Evolutionary conservation across 1,284 basidiomycete species (phyloP), one percentile per base, ranked within the genome.

Genomic region (Marasmius fiardii): DNA sequence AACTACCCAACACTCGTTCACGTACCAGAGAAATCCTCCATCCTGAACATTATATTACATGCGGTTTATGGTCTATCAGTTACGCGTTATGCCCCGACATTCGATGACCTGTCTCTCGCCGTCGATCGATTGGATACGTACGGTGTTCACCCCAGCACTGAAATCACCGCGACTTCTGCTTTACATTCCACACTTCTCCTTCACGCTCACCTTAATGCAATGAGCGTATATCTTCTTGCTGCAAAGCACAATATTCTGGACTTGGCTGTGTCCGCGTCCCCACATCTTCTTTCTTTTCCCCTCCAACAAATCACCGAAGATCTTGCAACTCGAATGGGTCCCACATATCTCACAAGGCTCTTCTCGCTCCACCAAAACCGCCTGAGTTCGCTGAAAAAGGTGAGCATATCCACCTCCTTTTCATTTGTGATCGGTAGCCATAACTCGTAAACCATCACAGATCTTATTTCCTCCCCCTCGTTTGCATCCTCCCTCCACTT

Each of bases 161-260:
- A 3, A n/a, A 49, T 49, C 31, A 11, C 21, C 3, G 31, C 50
- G 16, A 33, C 20, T 6, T 48, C 44, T 16, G 11, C 47, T 21
- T 49, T 53, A 18, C 45, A 45, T 49, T 20, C 14, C 6, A 37
- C 33, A 3, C 37, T 59, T 10, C 28, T 57, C 4, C 16, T 37
- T 2, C 43, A 26, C 43, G 56, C 58, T n/a, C 53, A 56, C n/a
- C 28, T 51, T 11, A 11, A 44, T 21, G 52, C 58, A 4, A 26
- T 60, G 18, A 41, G 55, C 3, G 31, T 60, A 2, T 60, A 60
- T 33, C 39, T 43, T 14, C 50, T 60, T 2, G 56, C 56, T n/a
- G 58, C 48, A 3, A 21, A 24, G 20, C 37, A 53, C 35, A 47
- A 50, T 34, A 41, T 57, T 8, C 5, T 41, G 18, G 52, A 57